Evolutionary conservation across 2,329 filamentous ascomycete species (phyloP).

Genomic region (Fusarium albosuccineum): DNA sequence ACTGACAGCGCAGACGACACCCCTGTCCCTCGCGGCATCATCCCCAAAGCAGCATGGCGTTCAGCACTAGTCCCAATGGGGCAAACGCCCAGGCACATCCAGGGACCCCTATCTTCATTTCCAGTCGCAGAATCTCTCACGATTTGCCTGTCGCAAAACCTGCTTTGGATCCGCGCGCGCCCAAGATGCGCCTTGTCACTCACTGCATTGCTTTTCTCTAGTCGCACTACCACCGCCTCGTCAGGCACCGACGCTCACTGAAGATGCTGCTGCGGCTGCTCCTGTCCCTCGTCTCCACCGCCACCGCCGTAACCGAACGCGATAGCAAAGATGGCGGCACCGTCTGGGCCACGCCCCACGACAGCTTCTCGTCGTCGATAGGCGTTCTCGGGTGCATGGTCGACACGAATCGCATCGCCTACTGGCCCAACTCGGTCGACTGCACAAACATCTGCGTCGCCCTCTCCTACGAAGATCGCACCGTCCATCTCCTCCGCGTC

Average conservation of each 20-base stretch:
- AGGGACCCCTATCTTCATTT: conserved; percentile 24
- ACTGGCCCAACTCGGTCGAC: conserved; percentile 68
- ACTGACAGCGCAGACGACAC: not conserved
- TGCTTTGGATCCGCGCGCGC: conserved; percentile 9
- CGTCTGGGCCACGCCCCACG: conserved; percentile 65
- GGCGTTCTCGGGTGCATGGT: conserved; percentile 73
- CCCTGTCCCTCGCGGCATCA: conserved; percentile 34
- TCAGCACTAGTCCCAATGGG: conserved; percentile 5
- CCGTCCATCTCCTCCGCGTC: conserved; percentile 69
- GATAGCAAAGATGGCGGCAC: conserved; percentile 32
- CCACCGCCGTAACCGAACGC: conserved; percentile 1
- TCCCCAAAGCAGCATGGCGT: conserved; percentile 22
- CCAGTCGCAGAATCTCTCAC: conserved; percentile 4
- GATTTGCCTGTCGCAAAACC: conserved; percentile 19
- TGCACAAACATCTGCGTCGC: conserved; percentile 70
- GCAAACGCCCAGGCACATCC: not conserved
- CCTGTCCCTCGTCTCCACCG: conserved; percentile 5
- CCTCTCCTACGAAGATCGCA: conserved; percentile 62
- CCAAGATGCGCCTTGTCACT: conserved; percentile 42
- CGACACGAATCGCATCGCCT: conserved; percentile 70
- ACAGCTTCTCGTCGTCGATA: conserved; percentile 68
- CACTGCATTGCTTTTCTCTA: conserved; percentile 21
- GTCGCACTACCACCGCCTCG: not conserved
- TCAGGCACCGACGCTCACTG: conserved; percentile 23
- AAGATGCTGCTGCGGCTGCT: conserved; percentile 30